Conservation (phyloP, 257 asterid genomes). For the Buddleja alternifolia region DNA sequence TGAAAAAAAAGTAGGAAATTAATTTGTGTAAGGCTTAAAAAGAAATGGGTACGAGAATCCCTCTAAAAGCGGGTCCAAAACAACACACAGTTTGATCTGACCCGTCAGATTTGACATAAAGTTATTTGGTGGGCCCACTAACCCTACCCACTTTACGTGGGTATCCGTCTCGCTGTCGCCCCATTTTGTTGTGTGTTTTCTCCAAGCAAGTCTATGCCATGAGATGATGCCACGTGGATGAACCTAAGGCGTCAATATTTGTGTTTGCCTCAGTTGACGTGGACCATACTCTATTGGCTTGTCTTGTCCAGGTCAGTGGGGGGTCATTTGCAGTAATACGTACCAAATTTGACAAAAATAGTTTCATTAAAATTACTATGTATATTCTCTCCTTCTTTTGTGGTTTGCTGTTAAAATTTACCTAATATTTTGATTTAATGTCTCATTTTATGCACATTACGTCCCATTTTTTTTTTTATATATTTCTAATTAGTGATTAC, state of each 20-base stretch:
- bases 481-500: no score
- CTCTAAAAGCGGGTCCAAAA: constrained; percentile 40
- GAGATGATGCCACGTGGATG: constrained; percentile 30
- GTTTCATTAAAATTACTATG: no score
- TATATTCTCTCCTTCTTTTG: no score
- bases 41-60: constrained; percentile 61
- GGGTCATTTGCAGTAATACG: neutral
- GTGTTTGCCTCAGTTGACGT: constrained; percentile 44
- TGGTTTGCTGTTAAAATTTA: no score
- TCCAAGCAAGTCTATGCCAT: no score
- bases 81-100: constrained; percentile 37
- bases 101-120: constrained; percentile 53
- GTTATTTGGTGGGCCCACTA: constrained; percentile 41
- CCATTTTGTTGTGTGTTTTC: constrained; percentile 27
- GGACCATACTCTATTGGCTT: constrained; percentile 49
- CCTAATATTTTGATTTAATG: no score
- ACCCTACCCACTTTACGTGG: constrained; percentile 49
- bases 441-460: no score
- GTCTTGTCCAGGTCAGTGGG: constrained; percentile 42
- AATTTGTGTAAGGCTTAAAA: constrained; percentile 17
- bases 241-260: constrained; percentile 2
- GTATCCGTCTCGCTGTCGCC: constrained; percentile 53
- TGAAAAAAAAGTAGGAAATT: neutral
- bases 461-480: no score
- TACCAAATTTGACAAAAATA: no score